Evolutionary conservation across 768 basidiomycete genomes (phyloP).

Genomic region (Kwoniella dejecticola): DNA sequence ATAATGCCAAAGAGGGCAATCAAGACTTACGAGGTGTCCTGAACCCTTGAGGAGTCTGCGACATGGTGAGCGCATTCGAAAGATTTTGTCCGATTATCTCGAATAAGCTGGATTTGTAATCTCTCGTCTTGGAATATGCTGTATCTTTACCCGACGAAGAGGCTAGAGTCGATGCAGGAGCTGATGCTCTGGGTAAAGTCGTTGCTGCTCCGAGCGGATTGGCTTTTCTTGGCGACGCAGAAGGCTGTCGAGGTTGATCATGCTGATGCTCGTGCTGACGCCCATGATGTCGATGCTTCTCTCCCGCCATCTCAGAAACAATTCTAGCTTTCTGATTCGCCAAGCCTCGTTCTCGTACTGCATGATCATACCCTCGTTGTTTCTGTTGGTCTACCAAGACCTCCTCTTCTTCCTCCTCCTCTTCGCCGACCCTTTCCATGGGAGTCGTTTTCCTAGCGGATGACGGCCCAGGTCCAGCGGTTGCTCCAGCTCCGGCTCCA

Average conservation of each 20-base stretch:
- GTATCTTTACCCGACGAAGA: conserved; percentile 1
- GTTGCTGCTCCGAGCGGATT: conserved; percentile 12
- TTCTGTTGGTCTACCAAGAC: conserved; percentile 59
- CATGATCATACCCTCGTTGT: conserved; percentile 53
- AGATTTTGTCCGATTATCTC: conserved; percentile 36
- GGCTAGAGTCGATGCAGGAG: background rate
- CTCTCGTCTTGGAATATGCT: conserved; percentile 9
- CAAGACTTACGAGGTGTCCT: conserved; percentile 32
- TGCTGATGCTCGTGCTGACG: conserved; percentile 4
- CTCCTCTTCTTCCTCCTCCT: conserved; percentile 58
- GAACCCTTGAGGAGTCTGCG: conserved; percentile 24
- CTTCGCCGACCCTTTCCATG: conserved; percentile 37
- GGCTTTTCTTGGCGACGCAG: conserved; percentile 12
- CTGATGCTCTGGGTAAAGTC: conserved; percentile 18
- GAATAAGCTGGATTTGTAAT: conserved; percentile 22
- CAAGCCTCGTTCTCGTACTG: conserved; percentile 67
- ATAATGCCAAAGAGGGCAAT: background rate
- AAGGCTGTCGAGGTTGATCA: background rate
- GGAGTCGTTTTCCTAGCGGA: conserved; percentile 9
- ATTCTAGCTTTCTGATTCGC: conserved; percentile 90
- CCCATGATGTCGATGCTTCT: conserved; percentile 9
- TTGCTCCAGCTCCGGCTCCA: background rate
- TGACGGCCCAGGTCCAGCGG: conserved; percentile 21
- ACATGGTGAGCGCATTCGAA: conserved; percentile 20
- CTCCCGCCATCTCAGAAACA: conserved; percentile 84